Evolutionary conservation across 2,329 filamentous ascomycete species (phyloP), one percentile per base, ranked within the genome.

Genomic region (Exophiala alcalophila): DNA sequence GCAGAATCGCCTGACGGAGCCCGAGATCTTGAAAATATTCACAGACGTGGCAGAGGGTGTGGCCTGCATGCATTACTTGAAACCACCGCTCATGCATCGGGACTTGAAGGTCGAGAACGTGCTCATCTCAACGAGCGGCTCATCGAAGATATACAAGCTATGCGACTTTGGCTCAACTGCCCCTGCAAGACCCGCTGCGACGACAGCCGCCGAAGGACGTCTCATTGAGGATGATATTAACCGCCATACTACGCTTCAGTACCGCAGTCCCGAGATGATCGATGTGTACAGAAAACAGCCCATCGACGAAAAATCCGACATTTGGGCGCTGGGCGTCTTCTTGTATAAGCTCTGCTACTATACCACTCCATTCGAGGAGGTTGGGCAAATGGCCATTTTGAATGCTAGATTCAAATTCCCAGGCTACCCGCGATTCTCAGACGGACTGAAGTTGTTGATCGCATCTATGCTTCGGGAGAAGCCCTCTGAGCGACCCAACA

Each of bases 341-440:
- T 69, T 98, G 40, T 98, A 98, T 73, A 98, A 98, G 72, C 75
- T 98, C 49, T 98, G 92, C 71, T 98, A 97, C 67, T 98, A 98
- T 67, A 98, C 92, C 1, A 98, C 92, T 4, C 92, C 92, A 1
- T 98, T 98, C 59, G 92, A 98, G 67, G 91, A 97, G 52, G 89
- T 95, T 61, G 92, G 92, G 18, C 91, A 96, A 69, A 86, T 97
- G 71, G 92, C 92, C 9, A 98, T 98, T 52, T 70, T 98, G 49
- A 97, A 97, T 61, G 92, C 92, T 36, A 94, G 81, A 64, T 97
- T 87, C 74, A 90, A 86, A 59, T 98, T 87, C 58, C 92, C 91
- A 4, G 79, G 76, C 47, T 88, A 96, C 59, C 92, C 92, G 19
- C 72, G 78, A 12, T 98, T 98, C 62, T 96, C 92, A 0, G 86